Base-by-base conservation (phyloP, 805 yeast genomes). In the Cyberlindnera maclurae region DNA sequence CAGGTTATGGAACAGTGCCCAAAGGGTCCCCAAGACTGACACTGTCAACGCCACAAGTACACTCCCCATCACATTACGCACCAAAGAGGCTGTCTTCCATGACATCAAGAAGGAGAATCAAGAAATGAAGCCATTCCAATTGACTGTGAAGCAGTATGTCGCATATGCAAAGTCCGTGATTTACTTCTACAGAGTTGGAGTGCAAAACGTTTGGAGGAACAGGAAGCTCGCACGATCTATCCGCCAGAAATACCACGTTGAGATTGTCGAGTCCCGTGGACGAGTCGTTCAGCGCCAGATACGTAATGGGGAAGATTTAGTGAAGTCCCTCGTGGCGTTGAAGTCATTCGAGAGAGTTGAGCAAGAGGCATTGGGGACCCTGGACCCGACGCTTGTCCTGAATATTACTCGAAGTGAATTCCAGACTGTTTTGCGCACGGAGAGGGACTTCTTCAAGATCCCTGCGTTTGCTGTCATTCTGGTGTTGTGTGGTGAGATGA, bases 101-200 rank as follows among this genome's bases (percentile, higher is more conserved):
- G 54, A 68, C 16, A 55, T 64, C 0, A 37, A 40, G 2, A 37
- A 38, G 17, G 47, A 40, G 12, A 52, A 55, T 36, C 42, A 47
- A 1, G 45, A 44, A 38, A 43, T n/a, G 16, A 29, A n/a, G 46
- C 64, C 66, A 37, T 45, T 37, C 37, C 37, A 31, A 33, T 49
- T 34, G 29, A 55, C 34, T 46, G 45, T 52, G 20, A 65, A 62
- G 37, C 75, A 74, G 46, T 64, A 64, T 49, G 51, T 58, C 16
- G 59, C 66, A 1, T 68, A 69, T 45, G 76, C 72, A 5, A 69
- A 70, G 49, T 45, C 60, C 3, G 46, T 76, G 31, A 48, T 79
- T 30, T 55, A 55, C 5, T 78, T 79, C 53, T 82, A 81, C 60
- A 71, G 71, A 43, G 54, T 61, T 2, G 89, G 90, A 1, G 64